Evolutionary conservation across 192 early-diverging fungal species (phyloP).

Genomic region (Glomus cerebriforme): DNA sequence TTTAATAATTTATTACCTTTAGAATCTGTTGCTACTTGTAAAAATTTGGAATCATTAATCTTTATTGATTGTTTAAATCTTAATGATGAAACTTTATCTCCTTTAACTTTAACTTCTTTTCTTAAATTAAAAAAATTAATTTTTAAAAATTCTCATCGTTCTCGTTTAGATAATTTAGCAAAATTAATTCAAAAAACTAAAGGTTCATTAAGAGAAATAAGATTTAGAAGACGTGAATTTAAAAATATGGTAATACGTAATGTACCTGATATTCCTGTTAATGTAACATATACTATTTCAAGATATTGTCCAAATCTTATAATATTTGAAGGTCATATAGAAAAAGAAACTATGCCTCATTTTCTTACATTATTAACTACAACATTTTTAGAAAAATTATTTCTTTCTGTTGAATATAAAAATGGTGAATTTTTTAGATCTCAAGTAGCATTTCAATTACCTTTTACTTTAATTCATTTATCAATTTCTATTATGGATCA

Average conservation of each 20-base stretch:
- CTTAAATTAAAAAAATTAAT: conserved; percentile 10
- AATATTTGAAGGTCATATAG: conserved; percentile 13
- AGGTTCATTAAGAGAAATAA: not conserved
- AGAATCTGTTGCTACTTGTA: not conserved
- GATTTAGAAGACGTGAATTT: conserved; percentile 10
- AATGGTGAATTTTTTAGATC: not conserved
- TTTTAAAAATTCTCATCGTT: not conserved
- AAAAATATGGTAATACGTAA: not conserved
- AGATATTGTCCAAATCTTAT: not conserved
- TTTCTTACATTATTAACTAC: not conserved
- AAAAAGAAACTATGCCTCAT: not conserved
- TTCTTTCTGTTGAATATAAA: conserved; percentile 4
- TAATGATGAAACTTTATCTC: not conserved
- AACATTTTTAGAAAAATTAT: not conserved
- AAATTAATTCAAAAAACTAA: conserved; percentile 1
- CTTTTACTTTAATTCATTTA: not conserved
- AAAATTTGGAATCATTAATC: not conserved
- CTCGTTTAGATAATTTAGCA: not conserved
- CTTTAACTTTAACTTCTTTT: conserved; percentile 1
- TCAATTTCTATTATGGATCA: not conserved
- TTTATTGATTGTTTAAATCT: not conserved
- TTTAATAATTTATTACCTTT: not conserved
- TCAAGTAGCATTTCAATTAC: not conserved
- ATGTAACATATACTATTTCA: not conserved
- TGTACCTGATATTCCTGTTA: conserved; percentile 1